Evolutionary conservation across 2,329 filamentous ascomycete species (phyloP).

Genomic region (Tothia fuscella): DNA sequence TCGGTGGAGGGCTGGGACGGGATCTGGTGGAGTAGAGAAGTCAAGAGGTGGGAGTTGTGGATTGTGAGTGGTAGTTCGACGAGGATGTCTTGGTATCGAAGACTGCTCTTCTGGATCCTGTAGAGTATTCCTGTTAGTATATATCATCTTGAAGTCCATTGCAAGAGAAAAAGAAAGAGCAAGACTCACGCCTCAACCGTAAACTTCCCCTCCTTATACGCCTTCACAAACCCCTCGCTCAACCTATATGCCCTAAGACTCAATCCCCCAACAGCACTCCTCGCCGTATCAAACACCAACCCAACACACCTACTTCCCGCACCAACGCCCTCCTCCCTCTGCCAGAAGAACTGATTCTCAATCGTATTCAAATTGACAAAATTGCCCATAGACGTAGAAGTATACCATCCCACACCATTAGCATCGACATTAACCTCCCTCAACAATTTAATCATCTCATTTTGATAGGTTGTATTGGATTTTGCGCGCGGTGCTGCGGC

Average conservation of each 20-base stretch:
- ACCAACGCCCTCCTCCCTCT: conserved; percentile 63
- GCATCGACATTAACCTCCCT: conserved; percentile 97
- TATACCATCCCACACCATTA: conserved; percentile 98
- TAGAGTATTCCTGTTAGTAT: conserved; percentile 14
- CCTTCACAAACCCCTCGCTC: conserved; percentile 74
- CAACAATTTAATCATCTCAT: conserved; percentile 93
- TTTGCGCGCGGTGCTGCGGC: conserved; percentile 87
- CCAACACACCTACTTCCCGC: conserved; percentile 72
- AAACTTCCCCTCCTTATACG: conserved; percentile 96
- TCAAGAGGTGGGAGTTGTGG: conserved; percentile 96
- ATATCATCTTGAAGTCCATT: conserved; percentile 9
- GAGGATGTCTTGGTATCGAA: conserved; percentile 88
- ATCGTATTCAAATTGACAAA: conserved; percentile 91
- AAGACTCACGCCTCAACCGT: conserved; percentile 74
- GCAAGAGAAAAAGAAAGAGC: neutral
- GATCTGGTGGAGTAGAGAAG: conserved; percentile 86
- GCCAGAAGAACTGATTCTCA: conserved; percentile 96
- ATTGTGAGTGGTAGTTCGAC: conserved; percentile 79
- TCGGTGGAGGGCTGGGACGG: conserved; percentile 53
- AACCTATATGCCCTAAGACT: conserved; percentile 86
- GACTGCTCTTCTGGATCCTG: conserved; percentile 86
- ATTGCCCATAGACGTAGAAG: conserved; percentile 96
- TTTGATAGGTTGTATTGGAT: conserved; percentile 77
- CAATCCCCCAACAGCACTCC: conserved; percentile 82
- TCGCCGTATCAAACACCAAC: conserved; percentile 88